Percentiles rank a stretch among this genome's conserved stretches.
Conservation (phyloP, 2,329 filamentous ascomycete species). For the Colletotrichum sp. region DNA sequence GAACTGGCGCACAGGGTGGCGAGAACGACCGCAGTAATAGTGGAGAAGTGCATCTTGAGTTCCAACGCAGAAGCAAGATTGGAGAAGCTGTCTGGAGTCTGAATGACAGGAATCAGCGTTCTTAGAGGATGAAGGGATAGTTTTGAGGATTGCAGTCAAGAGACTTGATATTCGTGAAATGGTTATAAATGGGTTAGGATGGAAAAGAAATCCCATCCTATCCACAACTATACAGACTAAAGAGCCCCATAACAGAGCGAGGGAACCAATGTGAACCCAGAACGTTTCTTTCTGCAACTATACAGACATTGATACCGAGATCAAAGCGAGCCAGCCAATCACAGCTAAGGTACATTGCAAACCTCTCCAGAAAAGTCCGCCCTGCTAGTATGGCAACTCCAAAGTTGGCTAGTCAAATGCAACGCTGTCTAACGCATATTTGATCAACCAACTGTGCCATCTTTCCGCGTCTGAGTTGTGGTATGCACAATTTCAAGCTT, state of each 20-base stretch:
- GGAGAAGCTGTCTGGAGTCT: background rate
- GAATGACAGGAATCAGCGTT: background rate
- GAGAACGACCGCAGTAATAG: background rate
- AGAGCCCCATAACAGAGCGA: background rate
- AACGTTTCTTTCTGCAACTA: background rate
- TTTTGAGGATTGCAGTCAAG: background rate
- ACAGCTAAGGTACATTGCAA: background rate
- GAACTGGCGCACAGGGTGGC: background rate
- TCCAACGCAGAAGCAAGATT: background rate
- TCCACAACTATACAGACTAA: background rate
- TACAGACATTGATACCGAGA: background rate
- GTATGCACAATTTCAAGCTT: background rate
- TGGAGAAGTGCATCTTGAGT: background rate
- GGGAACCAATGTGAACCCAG: background rate
- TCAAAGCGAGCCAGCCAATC: background rate
- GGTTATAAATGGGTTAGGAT: no score
- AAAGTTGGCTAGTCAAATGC: background rate
- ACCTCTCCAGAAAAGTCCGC: background rate
- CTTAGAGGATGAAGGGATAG: accelerated
- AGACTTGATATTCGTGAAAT: background rate
- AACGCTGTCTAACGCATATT: background rate
- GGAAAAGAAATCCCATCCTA: no score
- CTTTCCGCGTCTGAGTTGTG: no score
- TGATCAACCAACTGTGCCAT: background rate
- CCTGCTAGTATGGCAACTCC: background rate